Conservation (phyloP, 2,329 filamentous ascomycete genomes). For the Hymenoscyphus scutula region DNA sequence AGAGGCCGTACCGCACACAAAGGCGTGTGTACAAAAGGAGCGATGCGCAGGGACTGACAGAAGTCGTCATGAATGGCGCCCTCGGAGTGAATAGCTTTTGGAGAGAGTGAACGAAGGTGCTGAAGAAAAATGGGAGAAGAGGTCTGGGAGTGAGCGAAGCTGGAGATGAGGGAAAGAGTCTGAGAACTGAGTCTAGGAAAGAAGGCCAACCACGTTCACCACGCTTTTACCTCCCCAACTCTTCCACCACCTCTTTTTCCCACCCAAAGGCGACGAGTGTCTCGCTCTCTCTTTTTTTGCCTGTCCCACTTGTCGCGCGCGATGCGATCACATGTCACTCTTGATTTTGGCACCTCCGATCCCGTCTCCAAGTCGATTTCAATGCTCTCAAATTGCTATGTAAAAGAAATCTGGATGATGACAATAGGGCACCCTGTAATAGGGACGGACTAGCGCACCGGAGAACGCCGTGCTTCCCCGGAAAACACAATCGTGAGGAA, state of each 20-base stretch:
- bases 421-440: background rate
- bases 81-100: constrained; percentile 22
- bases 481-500: background rate
- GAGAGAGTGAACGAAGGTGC: constrained; percentile 15
- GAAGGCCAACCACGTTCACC: constrained; percentile 19
- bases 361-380: constrained; percentile 24
- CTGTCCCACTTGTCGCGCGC: constrained; percentile 16
- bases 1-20: constrained; percentile 10
- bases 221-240: constrained; percentile 7
- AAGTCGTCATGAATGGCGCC: constrained; percentile 29
- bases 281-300: background rate
- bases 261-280: too few relatives aligned
- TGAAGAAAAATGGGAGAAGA: constrained; percentile 16
- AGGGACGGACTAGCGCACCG: constrained; percentile 1
- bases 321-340: constrained; percentile 31
- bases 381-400: constrained; percentile 34
- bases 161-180: constrained; percentile 18
- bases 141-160: constrained; percentile 6
- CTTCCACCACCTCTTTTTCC: background rate
- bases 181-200: constrained; percentile 2
- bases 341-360: constrained; percentile 24
- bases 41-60: constrained; percentile 20
- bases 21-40: constrained; percentile 9
- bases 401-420: constrained; percentile 16
- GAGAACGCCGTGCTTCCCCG: constrained; percentile 3